These are phyloP conservation scores for Suhomyces chickasaworum DNA, from an alignment of 1,139 yeast species.

Conservation along the genomic window DNA sequence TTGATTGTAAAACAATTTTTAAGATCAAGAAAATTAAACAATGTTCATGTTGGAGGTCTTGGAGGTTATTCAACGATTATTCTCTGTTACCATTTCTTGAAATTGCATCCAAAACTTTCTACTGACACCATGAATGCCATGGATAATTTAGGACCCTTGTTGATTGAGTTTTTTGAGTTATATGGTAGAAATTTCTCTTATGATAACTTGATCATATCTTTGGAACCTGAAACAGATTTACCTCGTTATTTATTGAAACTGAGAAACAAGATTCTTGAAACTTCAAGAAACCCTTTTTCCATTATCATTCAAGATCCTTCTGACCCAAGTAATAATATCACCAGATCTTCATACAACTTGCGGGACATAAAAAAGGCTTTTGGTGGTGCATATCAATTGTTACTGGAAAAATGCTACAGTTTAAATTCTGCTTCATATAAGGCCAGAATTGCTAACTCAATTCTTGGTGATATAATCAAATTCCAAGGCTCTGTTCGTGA, in stretches of 20 bases:
- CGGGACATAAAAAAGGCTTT: slow-evolving; percentile 83
- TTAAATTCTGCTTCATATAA: slow-evolving; percentile 62
- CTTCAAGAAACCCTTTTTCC: slow-evolving; percentile 59
- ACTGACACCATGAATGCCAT: slow-evolving; percentile 66
- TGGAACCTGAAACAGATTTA: slow-evolving; percentile 50
- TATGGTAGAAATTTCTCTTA: slow-evolving; percentile 92
- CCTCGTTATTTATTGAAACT: slow-evolving; percentile 61
- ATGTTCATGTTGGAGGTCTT: slow-evolving; percentile 94
- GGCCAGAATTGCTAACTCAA: slow-evolving; percentile 69
- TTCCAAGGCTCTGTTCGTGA: slow-evolving; percentile 77
- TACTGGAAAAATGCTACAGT: slow-evolving; percentile 70
- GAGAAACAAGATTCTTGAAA: slow-evolving; percentile 54
- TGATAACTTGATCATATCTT: slow-evolving; percentile 70
- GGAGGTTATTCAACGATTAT: slow-evolving; percentile 96
- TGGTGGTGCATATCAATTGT: slow-evolving; percentile 85
- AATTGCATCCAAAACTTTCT: slow-evolving; percentile 75
- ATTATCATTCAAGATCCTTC: slow-evolving; percentile 90
- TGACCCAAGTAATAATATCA: slow-evolving; percentile 77
- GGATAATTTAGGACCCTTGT: slow-evolving; percentile 81
- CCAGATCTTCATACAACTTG: slow-evolving; percentile 82
- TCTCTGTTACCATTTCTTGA: slow-evolving; percentile 78
- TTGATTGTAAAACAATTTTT: slow-evolving; percentile 85
- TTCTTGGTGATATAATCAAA: slow-evolving; percentile 78
- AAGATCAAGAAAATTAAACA: slow-evolving; percentile 75
- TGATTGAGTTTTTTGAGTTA: slow-evolving; percentile 93